Conservation (phyloP, 2,329 filamentous ascomycete species). For the Ophiostoma sp. region DNA sequence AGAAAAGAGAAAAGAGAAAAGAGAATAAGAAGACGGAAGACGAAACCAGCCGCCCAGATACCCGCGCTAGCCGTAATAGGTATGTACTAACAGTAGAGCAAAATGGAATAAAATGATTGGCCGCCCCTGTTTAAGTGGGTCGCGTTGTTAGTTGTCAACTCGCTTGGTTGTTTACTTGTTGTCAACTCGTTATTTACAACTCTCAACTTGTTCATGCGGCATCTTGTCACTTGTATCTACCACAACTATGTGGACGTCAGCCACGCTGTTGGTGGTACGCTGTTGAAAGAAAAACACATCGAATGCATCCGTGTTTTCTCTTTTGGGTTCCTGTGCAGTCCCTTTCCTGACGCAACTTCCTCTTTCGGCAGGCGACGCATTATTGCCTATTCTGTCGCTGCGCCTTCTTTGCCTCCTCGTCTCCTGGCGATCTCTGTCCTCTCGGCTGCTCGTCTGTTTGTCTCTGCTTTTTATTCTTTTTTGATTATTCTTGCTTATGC, state of each 20-base stretch:
- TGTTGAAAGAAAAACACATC: not conserved
- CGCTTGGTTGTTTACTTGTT: not conserved
- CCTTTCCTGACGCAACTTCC: not conserved
- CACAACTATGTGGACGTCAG: not conserved
- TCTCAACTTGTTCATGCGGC: not conserved
- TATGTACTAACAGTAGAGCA: not conserved
- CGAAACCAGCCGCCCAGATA: not conserved
- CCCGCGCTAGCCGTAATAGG: not conserved
- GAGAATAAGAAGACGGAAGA: too few species aligned
- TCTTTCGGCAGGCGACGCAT: not conserved
- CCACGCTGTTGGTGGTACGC: not conserved
- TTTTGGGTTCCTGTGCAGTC: not conserved
- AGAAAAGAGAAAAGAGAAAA: not conserved
- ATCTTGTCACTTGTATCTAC: not conserved
- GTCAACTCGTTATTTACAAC: not conserved
- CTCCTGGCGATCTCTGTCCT: not conserved
- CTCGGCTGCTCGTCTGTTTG: not conserved
- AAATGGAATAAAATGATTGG: conserved; percentile 13
- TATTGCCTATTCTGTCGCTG: not conserved
- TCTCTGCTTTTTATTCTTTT: not conserved
- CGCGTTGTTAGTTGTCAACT: not conserved
- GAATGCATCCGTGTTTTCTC: not conserved
- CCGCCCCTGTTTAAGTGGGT: not conserved
- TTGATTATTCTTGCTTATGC: not conserved
- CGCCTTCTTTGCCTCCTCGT: not conserved